Evolutionary conservation across 257 asterid genomes (phyloP), one percentile per base, ranked within the genome.

Genomic region (Cinchona pubescens): DNA sequence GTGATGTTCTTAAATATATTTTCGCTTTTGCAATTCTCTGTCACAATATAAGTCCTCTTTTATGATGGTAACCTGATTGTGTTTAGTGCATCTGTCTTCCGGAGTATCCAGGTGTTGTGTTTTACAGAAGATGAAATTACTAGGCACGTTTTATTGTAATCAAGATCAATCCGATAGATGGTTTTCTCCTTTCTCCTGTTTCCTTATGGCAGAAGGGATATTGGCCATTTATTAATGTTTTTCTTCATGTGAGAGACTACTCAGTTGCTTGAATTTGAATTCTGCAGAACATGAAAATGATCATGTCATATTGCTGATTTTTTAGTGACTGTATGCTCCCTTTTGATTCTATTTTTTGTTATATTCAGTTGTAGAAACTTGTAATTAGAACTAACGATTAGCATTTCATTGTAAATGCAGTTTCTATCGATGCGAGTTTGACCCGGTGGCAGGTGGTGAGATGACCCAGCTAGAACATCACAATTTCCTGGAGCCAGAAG

Each of bases 401-500:
- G 53, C 19, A 66, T 66, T 27, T 78, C 65, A 32, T 55, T 67
- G 71, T 67, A 23, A 51, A 45, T 83, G 88, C 90, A 91, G 98
- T 78, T 93, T 93, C 70, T 93, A 87, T 75, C 88, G 96, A 0
- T 93, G 97, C 84, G 83, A 90, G 71, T 93, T 86, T 19, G 94
- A 93, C 73, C 85, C 92, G 2, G 86, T 77, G 38, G 75, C 80
- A 51, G 97, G 92, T 65, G 97, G 98, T 73, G 97, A 90, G 85
- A 93, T 93, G 98, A 82, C 86, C n/a, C 96, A 88, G 75, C 64
- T 91, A 83, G 98, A 91, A 83, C 85, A 85, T 74, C 96, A 84
- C 82, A 90, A 90, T 84, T 91, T 93, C 85, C 88, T 93, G 43
- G 81, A 86, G 81, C 91, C 93, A 0, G 93, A 88, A 76, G 92